These are phyloP conservation scores for Daldinia sp. DNA, from an alignment of 2,329 filamentous ascomycete species.

Conservation along the genomic window DNA sequence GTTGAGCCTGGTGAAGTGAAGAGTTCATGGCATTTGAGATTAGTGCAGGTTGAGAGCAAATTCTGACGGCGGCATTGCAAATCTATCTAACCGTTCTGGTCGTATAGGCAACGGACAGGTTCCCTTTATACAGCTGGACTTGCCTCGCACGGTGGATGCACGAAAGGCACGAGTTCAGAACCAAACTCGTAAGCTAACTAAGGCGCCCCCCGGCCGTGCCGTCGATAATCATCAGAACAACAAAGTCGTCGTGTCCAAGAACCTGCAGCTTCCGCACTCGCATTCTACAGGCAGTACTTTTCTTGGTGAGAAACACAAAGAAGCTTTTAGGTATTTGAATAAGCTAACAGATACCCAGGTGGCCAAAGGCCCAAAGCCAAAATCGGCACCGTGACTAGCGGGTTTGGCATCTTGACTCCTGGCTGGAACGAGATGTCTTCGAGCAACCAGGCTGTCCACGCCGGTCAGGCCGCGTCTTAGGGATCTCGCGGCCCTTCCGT, in stretches of 20 bases:
- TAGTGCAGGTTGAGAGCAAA: neutral
- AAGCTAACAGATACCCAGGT: neutral
- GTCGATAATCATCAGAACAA: neutral
- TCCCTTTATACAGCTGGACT: neutral
- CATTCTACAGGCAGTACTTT: neutral
- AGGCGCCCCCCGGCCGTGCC: neutral
- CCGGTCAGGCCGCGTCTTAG: slow-evolving; percentile 1
- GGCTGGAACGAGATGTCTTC: neutral
- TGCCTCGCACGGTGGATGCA: neutral
- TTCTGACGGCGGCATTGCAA: neutral
- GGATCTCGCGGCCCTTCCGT: neutral
- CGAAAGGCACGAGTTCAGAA: neutral
- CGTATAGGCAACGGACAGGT: neutral
- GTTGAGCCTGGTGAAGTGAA: neutral
- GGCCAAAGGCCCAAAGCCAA: too few species aligned
- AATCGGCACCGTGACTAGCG: neutral
- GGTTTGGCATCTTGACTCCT: neutral
- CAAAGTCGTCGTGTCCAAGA: neutral
- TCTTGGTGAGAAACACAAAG: neutral
- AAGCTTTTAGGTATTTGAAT: neutral
- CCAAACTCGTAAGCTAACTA: neutral
- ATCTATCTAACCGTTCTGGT: neutral
- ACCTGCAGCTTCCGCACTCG: neutral
- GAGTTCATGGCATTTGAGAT: neutral
- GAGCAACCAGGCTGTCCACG: neutral